Conservation (phyloP, 2,329 filamentous ascomycete genomes). For the Emericellopsis cladophorae region DNA sequence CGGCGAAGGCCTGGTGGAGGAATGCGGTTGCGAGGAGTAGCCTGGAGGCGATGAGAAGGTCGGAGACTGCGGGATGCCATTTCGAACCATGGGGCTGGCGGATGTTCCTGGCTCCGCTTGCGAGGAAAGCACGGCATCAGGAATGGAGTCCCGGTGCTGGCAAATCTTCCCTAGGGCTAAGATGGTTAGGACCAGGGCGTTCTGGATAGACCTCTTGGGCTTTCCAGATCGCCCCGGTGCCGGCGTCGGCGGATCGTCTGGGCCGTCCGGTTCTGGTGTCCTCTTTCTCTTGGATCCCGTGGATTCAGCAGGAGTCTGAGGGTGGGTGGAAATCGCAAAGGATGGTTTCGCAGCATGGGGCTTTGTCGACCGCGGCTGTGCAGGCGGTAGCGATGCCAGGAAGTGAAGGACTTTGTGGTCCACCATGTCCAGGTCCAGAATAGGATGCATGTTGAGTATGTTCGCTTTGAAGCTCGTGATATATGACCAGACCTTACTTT, state of each 20-base stretch:
- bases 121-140: slow-evolving; percentile 36
- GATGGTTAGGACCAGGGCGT: slow-evolving; percentile 70
- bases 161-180: slow-evolving; percentile 83
- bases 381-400: slow-evolving; percentile 29
- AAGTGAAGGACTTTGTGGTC: slow-evolving; percentile 40
- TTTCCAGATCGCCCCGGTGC: slow-evolving; percentile 26
- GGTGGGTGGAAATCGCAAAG: slow-evolving; percentile 17
- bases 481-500: slow-evolving; percentile 35
- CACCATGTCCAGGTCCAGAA: slow-evolving; percentile 41
- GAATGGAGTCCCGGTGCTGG: slow-evolving; percentile 36
- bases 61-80: slow-evolving; percentile 38
- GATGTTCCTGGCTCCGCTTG: background rate
- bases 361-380: slow-evolving; percentile 9
- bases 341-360: slow-evolving; percentile 14
- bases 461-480: slow-evolving; percentile 46
- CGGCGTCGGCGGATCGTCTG: slow-evolving; percentile 16
- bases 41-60: slow-evolving; percentile 41
- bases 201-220: slow-evolving; percentile 58
- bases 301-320: slow-evolving; percentile 12
- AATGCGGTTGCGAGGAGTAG: slow-evolving; percentile 30
- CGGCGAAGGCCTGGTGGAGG: slow-evolving; percentile 37
- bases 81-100: slow-evolving; percentile 27
- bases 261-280: slow-evolving; percentile 27
- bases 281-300: slow-evolving; percentile 42
- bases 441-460: slow-evolving; percentile 54